These are phyloP conservation scores for Musa acuminata DNA, from an alignment of 176 grass and related monocot species.

Conservation along the genomic window DNA sequence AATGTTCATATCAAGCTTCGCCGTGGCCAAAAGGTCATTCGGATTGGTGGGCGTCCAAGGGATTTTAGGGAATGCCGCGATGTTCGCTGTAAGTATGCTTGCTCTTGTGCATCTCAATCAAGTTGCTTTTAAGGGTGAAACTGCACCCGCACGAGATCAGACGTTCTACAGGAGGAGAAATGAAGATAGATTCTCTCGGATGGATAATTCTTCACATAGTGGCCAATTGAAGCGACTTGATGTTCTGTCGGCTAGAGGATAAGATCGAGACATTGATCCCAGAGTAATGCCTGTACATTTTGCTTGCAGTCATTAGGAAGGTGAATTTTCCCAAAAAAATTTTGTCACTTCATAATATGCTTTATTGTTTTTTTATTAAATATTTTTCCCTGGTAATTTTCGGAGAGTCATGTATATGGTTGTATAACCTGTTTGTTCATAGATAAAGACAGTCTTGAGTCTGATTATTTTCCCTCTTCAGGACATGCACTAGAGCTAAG, in stretches of 20 bases:
- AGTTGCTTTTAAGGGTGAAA: slow-evolving; percentile 20
- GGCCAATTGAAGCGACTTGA: slow-evolving; percentile 21
- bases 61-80: slow-evolving; percentile 47
- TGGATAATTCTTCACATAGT: not conserved
- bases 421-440: not conserved
- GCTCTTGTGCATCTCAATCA: not conserved
- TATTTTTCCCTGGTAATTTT: not conserved
- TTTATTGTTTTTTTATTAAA: not conserved
- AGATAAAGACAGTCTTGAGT: not conserved
- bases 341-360: not conserved
- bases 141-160: slow-evolving; percentile 8
- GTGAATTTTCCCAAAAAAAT: not conserved
- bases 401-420: not conserved
- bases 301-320: not conserved
- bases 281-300: not conserved
- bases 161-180: slow-evolving; percentile 23
- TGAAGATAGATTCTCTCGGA: not conserved
- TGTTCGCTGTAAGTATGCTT: slow-evolving; percentile 58
- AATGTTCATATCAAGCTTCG: slow-evolving; percentile 45
- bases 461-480: not conserved
- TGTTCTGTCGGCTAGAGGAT: slow-evolving; percentile 40
- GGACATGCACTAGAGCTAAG: not conserved
- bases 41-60: slow-evolving; percentile 29
- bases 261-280: not conserved
- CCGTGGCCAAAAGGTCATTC: slow-evolving; percentile 52